Base-by-base conservation (phyloP, 257 asterid species). In the Solanum pimpinellifolium region DNA sequence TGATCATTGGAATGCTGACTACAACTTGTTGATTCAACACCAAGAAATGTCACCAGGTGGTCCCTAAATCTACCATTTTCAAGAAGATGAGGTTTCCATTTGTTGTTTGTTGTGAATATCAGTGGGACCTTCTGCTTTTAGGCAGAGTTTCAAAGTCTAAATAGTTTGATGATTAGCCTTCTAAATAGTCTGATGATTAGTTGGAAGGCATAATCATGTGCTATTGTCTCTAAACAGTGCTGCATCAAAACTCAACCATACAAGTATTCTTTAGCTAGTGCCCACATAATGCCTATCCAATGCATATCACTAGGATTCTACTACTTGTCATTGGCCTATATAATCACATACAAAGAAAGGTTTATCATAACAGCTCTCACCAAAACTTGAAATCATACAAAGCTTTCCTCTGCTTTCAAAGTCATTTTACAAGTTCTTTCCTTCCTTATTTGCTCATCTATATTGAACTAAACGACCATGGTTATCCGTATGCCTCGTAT, bases 401-500 rank as follows among this genome's bases (percentile, higher is more conserved):
- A 49, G 31, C 44, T 49, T 80, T 80, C 20, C 65, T 14, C 84
- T 77, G 62, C 83, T 44, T 77, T 16, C 68, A 27, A 27, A 29
- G 10, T 80, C 66, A 15, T 75, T 44, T 56, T 78, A 46, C 42
- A 14, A 27, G 3, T 16, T 47, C 11, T 80, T 18, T 18, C 42
- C 42, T 46, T 78, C 44, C 44, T 49, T 29, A 49, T 16, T 11
- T 18, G 6, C 6, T 47, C 29, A 81, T 81, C 8, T 49, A 18
- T 29, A 29, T 9, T 80, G 41, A 80, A 47, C 20, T 29, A 49
- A 29, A 29, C 10, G 1, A 49, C 31, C 31, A 91, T 90, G 92
- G 92, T 85, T 5, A 86, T 90, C 49, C 87, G 47, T 23, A 42
- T 86, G 69, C 84, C 87, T 72, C 66, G 72, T 14, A 84, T 88